Evolutionary conservation across 2,329 filamentous ascomycete genomes (phyloP), one percentile per base, ranked within the genome.

Genomic region (Xylaria sp.): DNA sequence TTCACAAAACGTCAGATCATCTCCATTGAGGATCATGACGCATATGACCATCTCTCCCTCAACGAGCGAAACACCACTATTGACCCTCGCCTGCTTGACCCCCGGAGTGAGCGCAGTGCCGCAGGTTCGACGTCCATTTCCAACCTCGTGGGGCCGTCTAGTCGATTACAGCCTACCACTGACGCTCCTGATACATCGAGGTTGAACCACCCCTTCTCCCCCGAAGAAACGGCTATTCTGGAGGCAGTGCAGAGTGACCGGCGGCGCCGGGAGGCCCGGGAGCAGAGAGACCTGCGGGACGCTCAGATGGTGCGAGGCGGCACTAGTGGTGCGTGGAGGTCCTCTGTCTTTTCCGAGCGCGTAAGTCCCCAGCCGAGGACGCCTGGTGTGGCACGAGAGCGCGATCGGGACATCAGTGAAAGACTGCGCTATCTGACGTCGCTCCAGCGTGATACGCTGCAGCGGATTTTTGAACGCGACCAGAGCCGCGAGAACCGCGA

Each of bases 1-100:
- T 87, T 92, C 64, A 80, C 83, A 47, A 82, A 86, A 53, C 86
- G 88, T 46, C 91, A 95, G 72, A 83, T 90, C 31, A 80, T 95
- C 29, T 79, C 84, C 27, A 80, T 94, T 41, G 84, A 88, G 67
- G 80, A 81, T 13, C 81, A 85, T 54, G 81, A 84, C 25, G 81
- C 81, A 3, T 83, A 87, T 51, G 81, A 86, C 56, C 83, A 83
- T 60, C 72, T 89, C 17, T 78, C 81, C 44, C 80, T 89, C 11
- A 80, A 83, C 7, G 86, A 89, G 58, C 80, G 80, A 25, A 81
- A 77, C 54, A 81, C 81, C 0, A 83, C 81, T 0, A 83, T 86
- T 60, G 84, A 86, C 47, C 80, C 84, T 44, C 77, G 81, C 57
- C 76, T 85, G 37, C 75, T 84, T 52, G 81, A 85, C 56, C 77